These are phyloP conservation scores for Geosmithia flava DNA, from an alignment of 2,329 filamentous ascomycete genomes.

Conservation along the genomic window DNA sequence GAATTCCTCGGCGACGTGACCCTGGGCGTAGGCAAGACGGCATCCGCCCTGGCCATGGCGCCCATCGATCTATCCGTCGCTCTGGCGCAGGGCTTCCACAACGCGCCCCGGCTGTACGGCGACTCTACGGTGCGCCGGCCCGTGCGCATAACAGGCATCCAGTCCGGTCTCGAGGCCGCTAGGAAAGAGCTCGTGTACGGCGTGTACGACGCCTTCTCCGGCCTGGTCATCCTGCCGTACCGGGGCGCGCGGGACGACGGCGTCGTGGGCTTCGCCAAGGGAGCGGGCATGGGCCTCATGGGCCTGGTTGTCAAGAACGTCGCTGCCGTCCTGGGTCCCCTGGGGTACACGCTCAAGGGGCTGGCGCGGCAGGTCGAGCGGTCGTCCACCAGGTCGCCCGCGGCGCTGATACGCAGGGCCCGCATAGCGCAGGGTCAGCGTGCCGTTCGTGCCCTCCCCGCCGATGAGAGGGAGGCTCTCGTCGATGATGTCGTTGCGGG, in stretches of 20 bases:
- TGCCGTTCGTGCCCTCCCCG: constrained; percentile 23
- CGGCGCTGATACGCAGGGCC: constrained; percentile 39
- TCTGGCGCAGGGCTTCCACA: constrained; percentile 58
- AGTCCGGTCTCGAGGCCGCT: constrained; percentile 49
- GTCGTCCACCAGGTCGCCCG: constrained; percentile 29
- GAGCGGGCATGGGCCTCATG: constrained; percentile 49
- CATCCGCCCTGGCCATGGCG: constrained; percentile 36
- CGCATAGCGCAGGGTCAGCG: constrained; percentile 46
- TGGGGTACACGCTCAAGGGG: constrained; percentile 53
- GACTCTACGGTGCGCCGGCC: constrained; percentile 56
- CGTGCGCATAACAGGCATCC: constrained; percentile 50
- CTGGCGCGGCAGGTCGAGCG: constrained; percentile 47
- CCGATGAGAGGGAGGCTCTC: constrained; percentile 14
- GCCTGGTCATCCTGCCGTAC: constrained; percentile 46
- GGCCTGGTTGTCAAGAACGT: constrained; percentile 55
- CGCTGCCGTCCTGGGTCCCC: constrained; percentile 45
- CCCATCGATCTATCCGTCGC: constrained; percentile 50
- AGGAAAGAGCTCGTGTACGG: constrained; percentile 50
- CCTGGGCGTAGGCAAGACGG: constrained; percentile 36
- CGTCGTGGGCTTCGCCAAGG: constrained; percentile 31
- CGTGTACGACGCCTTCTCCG: constrained; percentile 53
- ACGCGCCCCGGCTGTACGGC: constrained; percentile 57
- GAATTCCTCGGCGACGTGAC: constrained; percentile 38
- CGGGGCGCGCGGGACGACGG: constrained; percentile 44
- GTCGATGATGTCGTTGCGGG: constrained; percentile 15